These are phyloP conservation scores for Sphagnum tenellum DNA, from an alignment of 225 moss, liverwort and hornwort species.

Conservation along the genomic window DNA sequence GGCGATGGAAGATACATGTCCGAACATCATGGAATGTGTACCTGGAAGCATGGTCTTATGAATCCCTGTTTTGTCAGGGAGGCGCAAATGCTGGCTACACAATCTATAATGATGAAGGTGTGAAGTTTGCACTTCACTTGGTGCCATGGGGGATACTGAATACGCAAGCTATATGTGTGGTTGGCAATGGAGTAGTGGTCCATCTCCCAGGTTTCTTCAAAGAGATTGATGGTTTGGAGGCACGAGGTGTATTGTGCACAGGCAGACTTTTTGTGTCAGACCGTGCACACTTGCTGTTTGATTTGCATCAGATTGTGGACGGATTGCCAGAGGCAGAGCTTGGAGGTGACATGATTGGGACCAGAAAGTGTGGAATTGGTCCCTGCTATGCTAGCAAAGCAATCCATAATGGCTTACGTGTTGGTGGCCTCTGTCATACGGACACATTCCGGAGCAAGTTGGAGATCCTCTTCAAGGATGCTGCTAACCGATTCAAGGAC, in stretches of 20 bases:
- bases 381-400: constrained; percentile 96
- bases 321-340: constrained; percentile 78
- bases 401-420: constrained; percentile 83
- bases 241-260: constrained; percentile 59
- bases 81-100: constrained; percentile 99
- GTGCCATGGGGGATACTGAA: constrained; percentile 96
- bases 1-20: too few relatives aligned
- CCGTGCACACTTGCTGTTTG: constrained; percentile 81
- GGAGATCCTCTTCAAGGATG: constrained; percentile 71
- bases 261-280: constrained; percentile 92
- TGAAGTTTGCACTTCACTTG: constrained; percentile 87
- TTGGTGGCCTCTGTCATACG: constrained; percentile 73
- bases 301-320: constrained; percentile 76
- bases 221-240: constrained; percentile 71
- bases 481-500: constrained; percentile 63
- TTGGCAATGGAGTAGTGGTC: constrained; percentile 96
- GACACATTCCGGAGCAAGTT: constrained; percentile 71
- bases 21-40: neutral
- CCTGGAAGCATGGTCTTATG: neutral
- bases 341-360: constrained; percentile 81
- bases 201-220: constrained; percentile 93
- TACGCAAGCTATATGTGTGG: constrained; percentile 74
- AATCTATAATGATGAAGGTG: constrained; percentile 80
- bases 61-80: constrained; percentile 37
- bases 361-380: constrained; percentile 95